Base-by-base conservation (phyloP, 371 early-diverging fungal species). In the Lichtheimia ornata region DNA sequence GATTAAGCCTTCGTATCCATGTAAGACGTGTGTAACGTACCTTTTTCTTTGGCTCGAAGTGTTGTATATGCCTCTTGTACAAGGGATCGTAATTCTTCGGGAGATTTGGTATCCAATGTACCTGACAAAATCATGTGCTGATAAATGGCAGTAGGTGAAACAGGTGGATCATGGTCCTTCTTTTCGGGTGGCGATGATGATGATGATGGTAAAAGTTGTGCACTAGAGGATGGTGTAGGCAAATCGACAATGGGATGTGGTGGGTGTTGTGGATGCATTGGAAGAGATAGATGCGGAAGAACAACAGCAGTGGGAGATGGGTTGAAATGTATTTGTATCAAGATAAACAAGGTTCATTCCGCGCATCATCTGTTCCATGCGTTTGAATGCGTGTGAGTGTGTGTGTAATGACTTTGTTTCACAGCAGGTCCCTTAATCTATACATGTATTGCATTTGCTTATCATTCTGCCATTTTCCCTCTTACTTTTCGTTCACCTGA, bases 41-140 rank as follows among this genome's bases (percentile, higher is more conserved):
- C 73, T 65, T 56, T 67, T 60, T 73, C 73, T 63, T 67, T 73
- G 25, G 69, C 64, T 13, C 58, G 61, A 18, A 73, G 47, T 12
- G 70, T 54, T 13, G 63, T 49, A 52, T 66, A 63, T 9, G 68
- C 57, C n/a, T 62, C 54, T 53, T 65, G 65, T 18, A 73, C 54
- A 14, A 73, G 42, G 3, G 45, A 25, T 20, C 62, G 63, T 17
- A 73, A 45, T 51, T 73, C 70, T 14, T 61, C 42, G 4, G 70
- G 50, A 14, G 73, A 53, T 20, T 22, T 43, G 22, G 45, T 27
- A 9, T 56, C 45, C 18, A 56, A 25, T 22, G 44, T 44, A 17
- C 22, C 35, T 35, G 35, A 35, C 35, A 11, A 11, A 11, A 35
- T 35, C 35, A 35, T 35, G 35, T 35, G 35, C 9, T 35, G 35